Evolutionary conservation across 805 yeast genomes (phyloP).

Genomic region (Starmerella stigmatis): DNA sequence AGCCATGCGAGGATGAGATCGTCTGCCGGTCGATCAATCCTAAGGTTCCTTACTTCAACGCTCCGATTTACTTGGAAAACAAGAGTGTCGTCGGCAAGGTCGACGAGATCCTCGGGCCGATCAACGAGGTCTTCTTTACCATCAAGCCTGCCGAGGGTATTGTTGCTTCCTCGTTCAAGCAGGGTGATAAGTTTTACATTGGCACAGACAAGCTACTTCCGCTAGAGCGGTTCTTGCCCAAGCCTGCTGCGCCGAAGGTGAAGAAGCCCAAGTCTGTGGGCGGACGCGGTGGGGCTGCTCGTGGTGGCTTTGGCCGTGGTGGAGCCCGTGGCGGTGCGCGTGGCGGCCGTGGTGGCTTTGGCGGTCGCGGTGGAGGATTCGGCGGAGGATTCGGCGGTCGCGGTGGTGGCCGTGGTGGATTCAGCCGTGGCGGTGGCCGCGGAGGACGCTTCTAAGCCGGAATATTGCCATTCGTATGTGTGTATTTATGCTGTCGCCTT

Average conservation of each 20-base stretch:
- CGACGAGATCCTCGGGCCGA: slow-evolving; percentile 94
- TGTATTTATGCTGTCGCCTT: slow-evolving; percentile 5
- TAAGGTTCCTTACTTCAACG: slow-evolving; percentile 95
- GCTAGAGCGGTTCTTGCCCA: slow-evolving; percentile 91
- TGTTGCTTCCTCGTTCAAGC: slow-evolving; percentile 83
- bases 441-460: slow-evolving; percentile 3
- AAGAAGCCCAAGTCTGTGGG: slow-evolving; percentile 53
- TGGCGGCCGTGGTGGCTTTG: slow-evolving; percentile 35
- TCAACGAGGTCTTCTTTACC: slow-evolving; percentile 96
- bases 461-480: not conserved
- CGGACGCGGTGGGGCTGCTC: slow-evolving; percentile 35
- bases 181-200: slow-evolving; percentile 91
- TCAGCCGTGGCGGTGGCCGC: slow-evolving; percentile 25
- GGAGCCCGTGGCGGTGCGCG: slow-evolving; percentile 38
- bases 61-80: slow-evolving; percentile 94
- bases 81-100: slow-evolving; percentile 94
- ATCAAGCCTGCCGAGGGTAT: slow-evolving; percentile 95
- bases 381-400: slow-evolving; percentile 31
- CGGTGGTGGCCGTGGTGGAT: slow-evolving; percentile 32
- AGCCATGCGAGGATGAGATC: slow-evolving; percentile 92
- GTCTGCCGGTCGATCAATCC: slow-evolving; percentile 91
- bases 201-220: slow-evolving; percentile 94
- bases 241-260: slow-evolving; percentile 43
- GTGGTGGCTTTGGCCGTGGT: slow-evolving; percentile 37
- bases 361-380: slow-evolving; percentile 25